phyloP scores from a whole-genome alignment of 1,139 yeast genomes.

The Martiniozyma asiatica region DNA sequence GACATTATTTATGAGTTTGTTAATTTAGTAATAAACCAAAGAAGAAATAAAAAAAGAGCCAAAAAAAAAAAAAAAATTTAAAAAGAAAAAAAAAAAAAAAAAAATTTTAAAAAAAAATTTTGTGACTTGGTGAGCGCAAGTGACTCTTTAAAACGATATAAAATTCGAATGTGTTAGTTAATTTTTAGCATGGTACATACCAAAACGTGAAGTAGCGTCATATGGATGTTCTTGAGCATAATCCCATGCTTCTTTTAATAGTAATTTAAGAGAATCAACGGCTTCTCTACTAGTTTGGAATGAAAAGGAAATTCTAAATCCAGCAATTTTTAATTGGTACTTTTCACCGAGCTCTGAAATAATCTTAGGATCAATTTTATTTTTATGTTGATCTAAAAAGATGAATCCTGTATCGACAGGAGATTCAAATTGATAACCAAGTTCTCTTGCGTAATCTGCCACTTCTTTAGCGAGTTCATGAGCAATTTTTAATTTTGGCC shows the following conservation, averaged over 20 bases:
- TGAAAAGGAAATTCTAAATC: slow-evolving; percentile 66
- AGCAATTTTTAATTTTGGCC: slow-evolving; percentile 42
- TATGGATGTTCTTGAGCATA: slow-evolving; percentile 25
- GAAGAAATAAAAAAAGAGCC: neutral
- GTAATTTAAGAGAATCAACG: slow-evolving; percentile 50
- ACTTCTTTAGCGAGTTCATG: slow-evolving; percentile 57
- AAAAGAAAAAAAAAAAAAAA: too few relatives aligned
- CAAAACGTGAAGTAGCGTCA: slow-evolving; percentile 7
- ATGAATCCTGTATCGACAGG: slow-evolving; percentile 87
- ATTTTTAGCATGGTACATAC: slow-evolving; percentile 11
- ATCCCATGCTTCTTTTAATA: slow-evolving; percentile 44
- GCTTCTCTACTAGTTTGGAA: slow-evolving; percentile 62
- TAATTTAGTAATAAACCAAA: too few relatives aligned
- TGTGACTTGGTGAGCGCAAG: neutral
- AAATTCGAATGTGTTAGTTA: neutral
- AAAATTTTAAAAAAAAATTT: slow-evolving; percentile 1
- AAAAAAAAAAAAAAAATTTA: neutral
- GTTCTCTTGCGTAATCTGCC: slow-evolving; percentile 45
- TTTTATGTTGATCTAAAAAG: slow-evolving; percentile 52
- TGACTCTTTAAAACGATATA: neutral
- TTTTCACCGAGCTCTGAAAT: slow-evolving; percentile 37
- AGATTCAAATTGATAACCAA: slow-evolving; percentile 46
- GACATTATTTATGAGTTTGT: too few relatives aligned
- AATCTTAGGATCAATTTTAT: slow-evolving; percentile 45
- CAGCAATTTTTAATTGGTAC: slow-evolving; percentile 53